These are phyloP conservation scores for Eutrema japonicum DNA, from an alignment of 345 rosid genomes.

Conservation along the genomic window DNA sequence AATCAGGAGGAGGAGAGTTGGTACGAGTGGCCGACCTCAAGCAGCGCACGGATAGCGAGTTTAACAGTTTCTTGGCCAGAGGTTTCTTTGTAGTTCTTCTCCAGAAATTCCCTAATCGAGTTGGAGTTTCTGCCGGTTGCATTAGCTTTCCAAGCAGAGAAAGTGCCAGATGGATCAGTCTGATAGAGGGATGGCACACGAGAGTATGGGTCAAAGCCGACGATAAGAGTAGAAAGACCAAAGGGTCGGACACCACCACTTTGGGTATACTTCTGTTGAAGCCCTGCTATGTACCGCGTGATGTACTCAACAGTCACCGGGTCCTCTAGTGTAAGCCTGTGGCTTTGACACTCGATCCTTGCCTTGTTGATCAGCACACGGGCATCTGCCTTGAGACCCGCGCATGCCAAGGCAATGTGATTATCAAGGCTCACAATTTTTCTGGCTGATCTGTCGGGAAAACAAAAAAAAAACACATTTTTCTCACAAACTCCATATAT, in stretches of 20 bases:
- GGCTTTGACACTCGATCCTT: slow-evolving; percentile 75
- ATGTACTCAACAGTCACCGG: slow-evolving; percentile 93
- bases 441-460: slow-evolving; percentile 64
- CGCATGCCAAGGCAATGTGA: slow-evolving; percentile 85
- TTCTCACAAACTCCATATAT: not conserved
- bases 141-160: slow-evolving; percentile 97
- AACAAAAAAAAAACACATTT: too few relatives aligned
- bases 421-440: slow-evolving; percentile 85
- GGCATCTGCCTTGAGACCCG: slow-evolving; percentile 82
- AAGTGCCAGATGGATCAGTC: slow-evolving; percentile 96
- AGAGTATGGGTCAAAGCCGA: slow-evolving; percentile 82
- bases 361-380: slow-evolving; percentile 74
- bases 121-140: slow-evolving; percentile 95
- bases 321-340: slow-evolving; percentile 92
- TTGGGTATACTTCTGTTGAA: slow-evolving; percentile 94
- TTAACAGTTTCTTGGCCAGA: slow-evolving; percentile 88
- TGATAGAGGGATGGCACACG: slow-evolving; percentile 73
- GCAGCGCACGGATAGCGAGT: slow-evolving; percentile 89
- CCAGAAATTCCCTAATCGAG: slow-evolving; percentile 82
- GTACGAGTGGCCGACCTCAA: slow-evolving; percentile 62
- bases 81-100: slow-evolving; percentile 85
- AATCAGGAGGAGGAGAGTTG: not conserved
- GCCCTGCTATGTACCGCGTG: slow-evolving; percentile 87
- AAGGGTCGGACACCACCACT: slow-evolving; percentile 91
- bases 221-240: slow-evolving; percentile 75